Base-by-base conservation (phyloP, 1,284 basidiomycete genomes). In the Sanguinoderma infundibulare region DNA sequence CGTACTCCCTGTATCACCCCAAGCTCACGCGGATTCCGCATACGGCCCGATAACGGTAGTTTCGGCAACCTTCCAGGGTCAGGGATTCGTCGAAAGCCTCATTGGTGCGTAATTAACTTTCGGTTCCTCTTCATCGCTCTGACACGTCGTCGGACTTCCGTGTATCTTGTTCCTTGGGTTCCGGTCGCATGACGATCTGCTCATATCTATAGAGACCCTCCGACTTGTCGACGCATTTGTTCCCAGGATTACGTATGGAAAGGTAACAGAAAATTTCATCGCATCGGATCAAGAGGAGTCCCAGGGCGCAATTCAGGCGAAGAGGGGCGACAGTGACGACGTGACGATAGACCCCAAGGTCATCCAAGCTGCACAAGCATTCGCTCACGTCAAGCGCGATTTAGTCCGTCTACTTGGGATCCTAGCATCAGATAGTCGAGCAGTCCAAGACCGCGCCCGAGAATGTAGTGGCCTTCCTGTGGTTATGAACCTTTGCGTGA, bases 401-500 rank as follows among this genome's bases (percentile, higher is more conserved):
- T 81, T 96, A 24, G 91, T 95, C 17, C 87, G 92, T 30, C 78
- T 96, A 12, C 78, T 97, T 22, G 92, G 90, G 2, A 84, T 93
- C 56, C 76, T 96, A 17, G 85, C 84, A 44, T 86, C 90, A 69
- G 83, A 83, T 44, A 80, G 84, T 67, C 84, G 75, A 68, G 77
- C 73, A 20, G 84, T 89, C 49, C 94, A 96, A 72, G 90, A 96
- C 72, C 83, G 84, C 7, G 83, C 90, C 40, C 83, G 94, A 39
- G 76, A 75, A 47, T 84, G 80, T 57, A 89, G 86, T 6, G 95
- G 95, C 32, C 87, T 97, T 60, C 82, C 87, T 57, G 83, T 94
- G 44, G 82, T 97, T 6, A 86, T 97, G 81, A 89, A 90, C 67
- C 79, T 95, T 77, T 96, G 94, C 73, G 92, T 94, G 24, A 81